phyloP scores from a whole-genome alignment of 805 yeast species.

The Yarrowia sp. region DNA sequence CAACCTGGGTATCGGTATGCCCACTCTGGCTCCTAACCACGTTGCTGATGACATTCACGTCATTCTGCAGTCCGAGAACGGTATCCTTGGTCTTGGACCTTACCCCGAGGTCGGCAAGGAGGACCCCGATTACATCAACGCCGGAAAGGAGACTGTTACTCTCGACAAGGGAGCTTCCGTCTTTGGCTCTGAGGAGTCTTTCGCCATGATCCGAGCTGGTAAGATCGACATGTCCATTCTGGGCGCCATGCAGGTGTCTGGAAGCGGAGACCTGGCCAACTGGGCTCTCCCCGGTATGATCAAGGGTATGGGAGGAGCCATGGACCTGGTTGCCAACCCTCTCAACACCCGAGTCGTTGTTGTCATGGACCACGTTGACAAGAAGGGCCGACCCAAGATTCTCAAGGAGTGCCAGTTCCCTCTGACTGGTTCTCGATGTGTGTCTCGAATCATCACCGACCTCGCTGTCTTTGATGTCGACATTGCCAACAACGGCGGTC shows the following conservation, averaged over 20 bases:
- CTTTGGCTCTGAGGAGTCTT: constrained; percentile 52
- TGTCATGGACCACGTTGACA: constrained; percentile 50
- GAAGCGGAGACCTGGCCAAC: constrained; percentile 51
- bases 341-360: constrained; percentile 47
- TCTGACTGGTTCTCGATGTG: constrained; percentile 48
- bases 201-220: constrained; percentile 51
- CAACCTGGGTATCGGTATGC: constrained; percentile 53
- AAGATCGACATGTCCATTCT: constrained; percentile 46
- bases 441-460: constrained; percentile 47
- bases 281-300: constrained; percentile 54
- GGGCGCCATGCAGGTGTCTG: constrained; percentile 52
- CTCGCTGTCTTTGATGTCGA: constrained; percentile 50
- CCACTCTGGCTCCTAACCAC: constrained; percentile 48
- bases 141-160: constrained; percentile 54
- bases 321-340: constrained; percentile 53
- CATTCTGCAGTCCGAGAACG: constrained; percentile 50
- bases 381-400: constrained; percentile 49
- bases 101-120: constrained; percentile 46
- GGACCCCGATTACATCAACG: constrained; percentile 50
- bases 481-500: constrained; percentile 39
- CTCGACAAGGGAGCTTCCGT: constrained; percentile 48
- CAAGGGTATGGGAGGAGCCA: constrained; percentile 56
- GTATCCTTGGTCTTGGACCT: constrained; percentile 52
- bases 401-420: constrained; percentile 48
- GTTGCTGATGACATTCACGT: constrained; percentile 43